These are phyloP conservation scores for Ophiostoma novo-ulmi DNA, from an alignment of 2,329 filamentous ascomycete genomes.

Conservation along the genomic window DNA sequence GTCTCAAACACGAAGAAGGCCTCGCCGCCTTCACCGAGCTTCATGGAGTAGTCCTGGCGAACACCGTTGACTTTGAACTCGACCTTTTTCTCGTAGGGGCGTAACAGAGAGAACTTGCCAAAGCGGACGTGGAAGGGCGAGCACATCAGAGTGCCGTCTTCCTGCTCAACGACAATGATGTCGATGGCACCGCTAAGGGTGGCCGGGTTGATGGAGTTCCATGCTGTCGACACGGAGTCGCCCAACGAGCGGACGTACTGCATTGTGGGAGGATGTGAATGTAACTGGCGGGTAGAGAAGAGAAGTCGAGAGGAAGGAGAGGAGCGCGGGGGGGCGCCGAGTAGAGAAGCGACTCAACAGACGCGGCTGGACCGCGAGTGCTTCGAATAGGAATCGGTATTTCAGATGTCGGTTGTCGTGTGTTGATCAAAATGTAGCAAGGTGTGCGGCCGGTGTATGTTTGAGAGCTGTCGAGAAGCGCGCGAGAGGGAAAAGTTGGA, in stretches of 20 bases:
- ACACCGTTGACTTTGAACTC: conserved; percentile 92
- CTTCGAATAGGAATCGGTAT: neutral
- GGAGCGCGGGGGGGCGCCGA: conserved; percentile 13
- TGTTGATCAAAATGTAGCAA: neutral
- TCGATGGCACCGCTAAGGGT: conserved; percentile 97
- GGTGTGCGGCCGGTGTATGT: neutral
- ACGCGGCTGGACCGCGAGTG: neutral
- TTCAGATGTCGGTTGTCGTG: neutral
- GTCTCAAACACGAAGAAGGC: conserved; percentile 99
- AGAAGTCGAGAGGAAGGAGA: conserved; percentile 11
- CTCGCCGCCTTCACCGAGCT: conserved; percentile 93
- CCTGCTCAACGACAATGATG: conserved; percentile 95
- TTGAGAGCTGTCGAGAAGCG: neutral
- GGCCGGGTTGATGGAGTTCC: conserved; percentile 98
- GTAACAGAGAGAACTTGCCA: conserved; percentile 92
- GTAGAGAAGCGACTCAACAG: neutral
- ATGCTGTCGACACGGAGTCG: conserved; percentile 94
- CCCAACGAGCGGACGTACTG: conserved; percentile 96
- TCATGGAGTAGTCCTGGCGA: conserved; percentile 95
- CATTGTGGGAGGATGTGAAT: conserved; percentile 52
- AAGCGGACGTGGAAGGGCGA: conserved; percentile 98
- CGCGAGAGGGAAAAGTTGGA: neutral
- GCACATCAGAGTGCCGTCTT: conserved; percentile 82
- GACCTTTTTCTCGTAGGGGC: conserved; percentile 97
- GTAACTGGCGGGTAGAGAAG: neutral